These are phyloP conservation scores for Sphaerulina populicola DNA, from an alignment of 2,329 filamentous ascomycete species.

Conservation along the genomic window DNA sequence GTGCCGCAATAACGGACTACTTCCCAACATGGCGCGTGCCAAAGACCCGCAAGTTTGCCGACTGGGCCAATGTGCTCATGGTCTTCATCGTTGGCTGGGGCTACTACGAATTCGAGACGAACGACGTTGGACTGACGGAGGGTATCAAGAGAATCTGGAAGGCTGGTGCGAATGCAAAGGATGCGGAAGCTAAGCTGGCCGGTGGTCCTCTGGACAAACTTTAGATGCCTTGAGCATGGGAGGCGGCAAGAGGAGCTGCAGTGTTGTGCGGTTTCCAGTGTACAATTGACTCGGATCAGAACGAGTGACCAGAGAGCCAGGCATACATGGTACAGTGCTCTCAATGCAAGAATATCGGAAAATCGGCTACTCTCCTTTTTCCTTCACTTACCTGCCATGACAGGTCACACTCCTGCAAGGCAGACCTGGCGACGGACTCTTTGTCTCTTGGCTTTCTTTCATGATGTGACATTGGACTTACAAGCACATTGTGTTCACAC, in stretches of 20 bases:
- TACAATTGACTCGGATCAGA: neutral
- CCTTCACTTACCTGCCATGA: neutral
- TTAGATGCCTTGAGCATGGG: neutral
- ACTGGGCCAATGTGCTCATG: constrained; percentile 69
- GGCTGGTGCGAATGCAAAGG: constrained; percentile 41
- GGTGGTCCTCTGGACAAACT: constrained; percentile 6
- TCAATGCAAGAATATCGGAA: neutral
- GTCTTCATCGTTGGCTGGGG: constrained; percentile 78
- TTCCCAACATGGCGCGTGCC: constrained; percentile 66
- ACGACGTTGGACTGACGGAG: constrained; percentile 91
- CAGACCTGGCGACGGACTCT: too few relatives aligned
- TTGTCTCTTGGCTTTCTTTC: neutral
- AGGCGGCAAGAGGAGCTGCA: neutral
- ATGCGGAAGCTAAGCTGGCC: constrained; percentile 14
- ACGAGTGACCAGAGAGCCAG: neutral
- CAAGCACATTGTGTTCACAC: neutral
- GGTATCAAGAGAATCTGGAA: constrained; percentile 82
- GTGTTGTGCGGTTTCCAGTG: neutral
- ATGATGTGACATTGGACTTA: neutral
- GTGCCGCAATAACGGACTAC: constrained; percentile 79
- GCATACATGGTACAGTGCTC: neutral
- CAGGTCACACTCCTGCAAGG: neutral
- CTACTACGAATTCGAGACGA: constrained; percentile 98
- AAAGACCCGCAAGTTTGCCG: constrained; percentile 55
- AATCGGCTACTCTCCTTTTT: neutral